Evolutionary conservation across 1,284 basidiomycete genomes (phyloP).

Genomic region (Leucoagaricus sp.): DNA sequence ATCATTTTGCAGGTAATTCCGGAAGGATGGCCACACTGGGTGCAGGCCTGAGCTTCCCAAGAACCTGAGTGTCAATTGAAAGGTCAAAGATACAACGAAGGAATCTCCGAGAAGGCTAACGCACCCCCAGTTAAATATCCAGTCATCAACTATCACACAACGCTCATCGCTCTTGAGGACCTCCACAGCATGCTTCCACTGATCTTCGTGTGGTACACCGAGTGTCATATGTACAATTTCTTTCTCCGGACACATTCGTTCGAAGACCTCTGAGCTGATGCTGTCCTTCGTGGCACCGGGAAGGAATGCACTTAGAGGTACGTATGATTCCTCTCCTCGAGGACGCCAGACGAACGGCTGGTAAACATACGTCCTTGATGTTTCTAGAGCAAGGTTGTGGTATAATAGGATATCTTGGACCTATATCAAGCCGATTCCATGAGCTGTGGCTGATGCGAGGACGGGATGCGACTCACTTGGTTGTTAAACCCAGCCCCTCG

Average conservation of each 20-base stretch:
- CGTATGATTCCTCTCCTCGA: slow-evolving; percentile 35
- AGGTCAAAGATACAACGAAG: not conserved
- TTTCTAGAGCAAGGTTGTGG: slow-evolving; percentile 41
- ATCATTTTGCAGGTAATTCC: slow-evolving; percentile 36
- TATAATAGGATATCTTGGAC: slow-evolving; percentile 45
- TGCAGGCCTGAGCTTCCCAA: slow-evolving; percentile 40
- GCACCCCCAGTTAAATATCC: slow-evolving; percentile 44
- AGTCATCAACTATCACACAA: slow-evolving; percentile 43
- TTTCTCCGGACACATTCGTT: slow-evolving; percentile 35
- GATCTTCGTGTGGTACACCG: slow-evolving; percentile 21
- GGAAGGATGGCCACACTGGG: slow-evolving; percentile 41
- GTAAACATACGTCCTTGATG: slow-evolving; percentile 41
- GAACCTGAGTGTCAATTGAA: slow-evolving; percentile 27
- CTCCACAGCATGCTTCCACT: slow-evolving; percentile 37
- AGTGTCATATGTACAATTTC: slow-evolving; percentile 37
- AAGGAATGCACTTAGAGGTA: slow-evolving; percentile 44
- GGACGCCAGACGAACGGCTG: slow-evolving; percentile 46
- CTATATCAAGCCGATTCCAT: slow-evolving; percentile 23
- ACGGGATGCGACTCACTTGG: slow-evolving; percentile 29
- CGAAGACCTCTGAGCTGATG: slow-evolving; percentile 36
- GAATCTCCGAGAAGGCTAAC: too few relatives aligned
- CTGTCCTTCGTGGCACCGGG: slow-evolving; percentile 35
- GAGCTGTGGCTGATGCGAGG: too few relatives aligned
- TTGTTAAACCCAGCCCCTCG: slow-evolving; percentile 49
- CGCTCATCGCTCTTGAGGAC: slow-evolving; percentile 32